Base-by-base conservation (phyloP, 306 rosid genomes). In the Hylodesmum podocarpum region DNA sequence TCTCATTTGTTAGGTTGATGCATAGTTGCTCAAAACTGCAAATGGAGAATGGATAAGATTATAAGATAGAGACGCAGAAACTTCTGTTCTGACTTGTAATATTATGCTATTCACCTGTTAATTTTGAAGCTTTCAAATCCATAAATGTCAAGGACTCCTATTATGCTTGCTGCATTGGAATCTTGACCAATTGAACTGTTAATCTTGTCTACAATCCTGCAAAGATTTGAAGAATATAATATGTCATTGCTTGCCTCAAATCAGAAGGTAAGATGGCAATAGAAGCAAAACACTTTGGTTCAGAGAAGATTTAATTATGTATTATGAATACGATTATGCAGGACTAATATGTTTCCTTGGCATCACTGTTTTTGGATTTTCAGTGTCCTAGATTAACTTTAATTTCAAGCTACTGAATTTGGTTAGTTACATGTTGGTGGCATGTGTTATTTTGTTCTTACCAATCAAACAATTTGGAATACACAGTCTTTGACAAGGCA, bases 111-210 rank as follows among this genome's bases (percentile, higher is more conserved):
- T 37, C 78, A 92, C 96, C 96, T 90, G 89, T 92, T 92, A 78
- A 92, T 74, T 87, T 92, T 92, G 91, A 92, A 92, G 89, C 91
- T 92, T 81, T 92, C 97, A 84, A 92, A 92, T 36, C 97, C 97
- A 75, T 92, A 92, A 72, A 92, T 92, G 68, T 92, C 97, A 81
- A 92, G 97, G 34, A 92, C 97, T 85, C 97, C 97, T 63, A 92
- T 92, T 81, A 92, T 76, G 86, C 91, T 84, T 21, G 53, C 76
- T 49, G 96, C 93, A 84, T 85, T 78, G 18, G 93, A 75, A 82
- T 92, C 97, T 83, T 92, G 97, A 36, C 97, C 97, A 72, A 92
- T 92, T 70, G 97, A 92, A 78, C 86, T 84, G 85, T 92, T 92
- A 81, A 92, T 92, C 82, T 87, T 90, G 73, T 92, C 96, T 19